Percentiles rank a stretch among this genome's conserved stretches.
Conservation (phyloP, 352 stramenopile genomes). For the Globisporangium alternatum region DNA sequence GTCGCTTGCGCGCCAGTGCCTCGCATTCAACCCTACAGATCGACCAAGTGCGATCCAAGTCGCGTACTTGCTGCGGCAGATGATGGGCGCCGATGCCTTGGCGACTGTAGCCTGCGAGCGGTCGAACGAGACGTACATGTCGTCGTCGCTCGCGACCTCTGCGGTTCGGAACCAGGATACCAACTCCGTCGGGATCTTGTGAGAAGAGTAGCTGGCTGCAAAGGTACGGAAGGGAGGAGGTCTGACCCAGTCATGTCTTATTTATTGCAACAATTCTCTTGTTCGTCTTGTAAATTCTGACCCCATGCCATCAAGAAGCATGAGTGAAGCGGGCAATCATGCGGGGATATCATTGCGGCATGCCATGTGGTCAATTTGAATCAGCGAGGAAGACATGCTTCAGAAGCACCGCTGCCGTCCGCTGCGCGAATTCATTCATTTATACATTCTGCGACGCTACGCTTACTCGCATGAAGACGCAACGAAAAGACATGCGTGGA, state of each 20-base stretch:
- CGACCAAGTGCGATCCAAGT: conserved; percentile 38
- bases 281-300: neutral
- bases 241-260: neutral
- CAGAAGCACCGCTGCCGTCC: no score
- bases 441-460: neutral
- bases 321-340: neutral
- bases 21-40: conserved; percentile 26
- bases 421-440: neutral
- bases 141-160: conserved; percentile 1
- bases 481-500: neutral
- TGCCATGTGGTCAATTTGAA: no score
- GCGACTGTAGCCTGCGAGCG: neutral
- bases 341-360: no score
- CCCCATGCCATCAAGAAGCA: neutral
- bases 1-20: conserved; percentile 33
- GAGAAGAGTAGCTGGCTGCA: neutral
- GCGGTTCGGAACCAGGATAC: neutral
- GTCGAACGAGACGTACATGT: conserved; percentile 1
- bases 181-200: conserved; percentile 9
- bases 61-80: conserved; percentile 34
- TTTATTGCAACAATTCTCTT: neutral
- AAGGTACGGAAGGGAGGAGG: neutral
- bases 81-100: neutral
- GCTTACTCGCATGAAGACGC: neutral
- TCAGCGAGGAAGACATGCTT: no score